phyloP scores from a whole-genome alignment of 2,329 filamentous ascomycete genomes.

The Talaromyces funiculosus region DNA sequence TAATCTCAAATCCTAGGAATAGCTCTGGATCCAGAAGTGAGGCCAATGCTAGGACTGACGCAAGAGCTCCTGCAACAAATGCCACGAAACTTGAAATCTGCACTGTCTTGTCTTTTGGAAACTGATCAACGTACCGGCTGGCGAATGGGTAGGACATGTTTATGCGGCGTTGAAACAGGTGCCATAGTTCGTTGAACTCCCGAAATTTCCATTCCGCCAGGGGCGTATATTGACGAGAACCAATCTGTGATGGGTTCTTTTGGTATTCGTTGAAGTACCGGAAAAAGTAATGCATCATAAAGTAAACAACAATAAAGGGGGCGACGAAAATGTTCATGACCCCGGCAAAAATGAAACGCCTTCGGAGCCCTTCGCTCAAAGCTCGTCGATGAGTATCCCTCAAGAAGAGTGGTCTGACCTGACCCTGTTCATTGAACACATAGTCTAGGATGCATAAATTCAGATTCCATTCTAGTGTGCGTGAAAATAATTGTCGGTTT shows the following conservation, averaged over 20 bases:
- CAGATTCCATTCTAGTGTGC: slow-evolving; percentile 86
- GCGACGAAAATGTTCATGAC: slow-evolving; percentile 80
- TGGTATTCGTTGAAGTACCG: slow-evolving; percentile 97
- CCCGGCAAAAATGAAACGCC: slow-evolving; percentile 75
- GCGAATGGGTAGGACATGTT: slow-evolving; percentile 96
- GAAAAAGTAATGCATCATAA: slow-evolving; percentile 85
- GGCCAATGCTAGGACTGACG: slow-evolving; percentile 75
- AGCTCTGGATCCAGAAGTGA: slow-evolving; percentile 86
- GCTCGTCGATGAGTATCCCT: slow-evolving; percentile 73
- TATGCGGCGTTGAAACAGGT: slow-evolving; percentile 81
- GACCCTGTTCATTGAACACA: slow-evolving; percentile 83
- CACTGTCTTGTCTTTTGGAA: slow-evolving; percentile 89
- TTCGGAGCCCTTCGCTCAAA: slow-evolving; percentile 70
- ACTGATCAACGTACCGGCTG: slow-evolving; percentile 87
- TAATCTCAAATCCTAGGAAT: slow-evolving; percentile 88
- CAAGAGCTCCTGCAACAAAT: slow-evolving; percentile 80
- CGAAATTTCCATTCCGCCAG: slow-evolving; percentile 97
- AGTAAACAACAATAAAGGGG: slow-evolving; percentile 80
- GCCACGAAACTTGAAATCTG: slow-evolving; percentile 78
- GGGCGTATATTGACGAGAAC: slow-evolving; percentile 85
- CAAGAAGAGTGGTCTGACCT: slow-evolving; percentile 79
- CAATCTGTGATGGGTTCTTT: slow-evolving; percentile 80
- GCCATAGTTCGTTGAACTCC: slow-evolving; percentile 93
- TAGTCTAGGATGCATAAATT: slow-evolving; percentile 88
- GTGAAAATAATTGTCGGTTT: slow-evolving; percentile 76